Evolutionary conservation across 805 yeast species (phyloP).

Genomic region (Cyberlindnera japonica): DNA sequence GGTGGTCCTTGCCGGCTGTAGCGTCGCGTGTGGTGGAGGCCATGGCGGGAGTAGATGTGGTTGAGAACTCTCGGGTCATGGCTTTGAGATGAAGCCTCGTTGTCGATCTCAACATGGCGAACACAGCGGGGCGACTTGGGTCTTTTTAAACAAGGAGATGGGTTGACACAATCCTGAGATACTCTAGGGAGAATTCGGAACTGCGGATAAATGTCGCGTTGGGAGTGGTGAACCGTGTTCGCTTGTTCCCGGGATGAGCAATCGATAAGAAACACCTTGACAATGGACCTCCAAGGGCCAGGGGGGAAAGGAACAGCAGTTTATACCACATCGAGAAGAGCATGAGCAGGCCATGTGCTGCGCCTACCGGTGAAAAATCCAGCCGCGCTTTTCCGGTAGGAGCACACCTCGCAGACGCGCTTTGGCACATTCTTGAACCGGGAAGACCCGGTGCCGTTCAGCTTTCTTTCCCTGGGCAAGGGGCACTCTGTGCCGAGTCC

Average conservation of each 20-base stretch:
- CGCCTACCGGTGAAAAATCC: neutral
- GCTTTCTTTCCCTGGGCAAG: too few species aligned
- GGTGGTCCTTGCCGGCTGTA: constrained; percentile 13
- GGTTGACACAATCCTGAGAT: neutral
- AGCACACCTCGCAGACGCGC: neutral
- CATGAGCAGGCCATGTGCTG: too few species aligned
- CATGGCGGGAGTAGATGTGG: constrained; percentile 10
- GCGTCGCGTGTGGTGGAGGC: constrained; percentile 21
- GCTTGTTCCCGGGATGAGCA: constrained; percentile 9
- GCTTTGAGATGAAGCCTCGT: constrained; percentile 5
- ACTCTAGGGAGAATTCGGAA: neutral
- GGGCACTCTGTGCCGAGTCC: too few species aligned
- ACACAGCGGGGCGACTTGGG: neutral
- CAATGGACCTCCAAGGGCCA: neutral
- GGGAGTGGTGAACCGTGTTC: too few species aligned
- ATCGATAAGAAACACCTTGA: neutral
- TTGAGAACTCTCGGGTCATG: constrained; percentile 12
- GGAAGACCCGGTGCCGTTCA: too few species aligned
- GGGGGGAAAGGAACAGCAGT: neutral
- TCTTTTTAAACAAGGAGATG: neutral
- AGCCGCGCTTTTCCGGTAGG: neutral
- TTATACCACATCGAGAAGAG: neutral
- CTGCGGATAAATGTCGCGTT: neutral
- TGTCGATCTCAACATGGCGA: constrained; percentile 12
- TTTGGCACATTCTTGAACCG: constrained; percentile 2